phyloP scores from a whole-genome alignment of 140 eudicot genomes.

The Oenanthe javanica region DNA sequence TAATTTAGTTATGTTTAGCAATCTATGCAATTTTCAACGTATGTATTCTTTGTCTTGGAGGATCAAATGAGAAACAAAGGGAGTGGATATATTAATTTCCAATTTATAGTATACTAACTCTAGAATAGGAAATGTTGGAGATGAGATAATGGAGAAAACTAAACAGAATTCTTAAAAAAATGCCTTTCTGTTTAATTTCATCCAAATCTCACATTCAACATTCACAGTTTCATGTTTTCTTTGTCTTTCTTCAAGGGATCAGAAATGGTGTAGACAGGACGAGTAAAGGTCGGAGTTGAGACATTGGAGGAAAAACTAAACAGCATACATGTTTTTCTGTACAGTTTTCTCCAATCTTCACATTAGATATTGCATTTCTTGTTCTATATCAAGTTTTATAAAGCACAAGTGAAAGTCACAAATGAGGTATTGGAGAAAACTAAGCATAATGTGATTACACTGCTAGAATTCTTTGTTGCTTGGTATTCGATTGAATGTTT shows the following conservation, averaged over 20 bases:
- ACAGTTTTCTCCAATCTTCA: background rate
- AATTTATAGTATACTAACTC: background rate
- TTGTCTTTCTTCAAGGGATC: background rate
- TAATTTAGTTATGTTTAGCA: background rate
- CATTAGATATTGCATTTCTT: background rate
- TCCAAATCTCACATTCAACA: slow-evolving; percentile 4
- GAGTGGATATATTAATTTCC: background rate
- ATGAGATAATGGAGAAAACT: slow-evolving; percentile 1
- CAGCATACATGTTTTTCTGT: background rate
- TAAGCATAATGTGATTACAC: background rate
- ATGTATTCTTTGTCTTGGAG: background rate
- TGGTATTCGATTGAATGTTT: background rate
- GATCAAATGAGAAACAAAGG: background rate
- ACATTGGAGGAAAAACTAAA: background rate
- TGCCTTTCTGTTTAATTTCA: background rate
- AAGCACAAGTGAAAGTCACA: background rate
- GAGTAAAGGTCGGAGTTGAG: background rate
- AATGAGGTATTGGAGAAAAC: slow-evolving; percentile 8
- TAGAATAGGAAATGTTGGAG: background rate
- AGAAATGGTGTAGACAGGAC: background rate
- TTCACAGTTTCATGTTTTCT: background rate
- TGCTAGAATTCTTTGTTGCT: background rate
- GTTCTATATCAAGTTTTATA: background rate
- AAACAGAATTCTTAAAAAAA: background rate
- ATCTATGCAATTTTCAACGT: background rate